Evolutionary conservation across 169 alveolate species (phyloP).

Genomic region (Cryptosporidium sp.): DNA sequence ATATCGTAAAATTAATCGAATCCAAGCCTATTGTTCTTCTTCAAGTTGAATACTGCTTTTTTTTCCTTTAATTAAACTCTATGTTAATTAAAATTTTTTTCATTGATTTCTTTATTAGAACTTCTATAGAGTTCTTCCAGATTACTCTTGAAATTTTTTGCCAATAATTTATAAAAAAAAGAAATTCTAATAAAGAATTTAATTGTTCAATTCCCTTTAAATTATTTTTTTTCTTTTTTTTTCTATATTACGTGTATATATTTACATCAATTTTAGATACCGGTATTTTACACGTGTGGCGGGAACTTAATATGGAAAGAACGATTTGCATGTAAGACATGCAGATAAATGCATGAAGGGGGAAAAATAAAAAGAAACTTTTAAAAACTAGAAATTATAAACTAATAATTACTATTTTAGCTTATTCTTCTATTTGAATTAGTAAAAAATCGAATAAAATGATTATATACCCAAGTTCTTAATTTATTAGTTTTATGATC

Average conservation of each 20-base stretch:
- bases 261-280: constrained; percentile 14
- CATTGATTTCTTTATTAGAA: not conserved
- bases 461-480: not conserved
- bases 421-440: constrained; percentile 2
- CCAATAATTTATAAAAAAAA: no score
- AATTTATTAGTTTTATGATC: not conserved
- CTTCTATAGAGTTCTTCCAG: no score
- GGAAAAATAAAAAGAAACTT: not conserved
- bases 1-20: not conserved
- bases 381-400: not conserved
- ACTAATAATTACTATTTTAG: not conserved
- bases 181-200: not conserved
- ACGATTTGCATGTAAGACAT: not conserved
- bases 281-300: constrained; percentile 41
- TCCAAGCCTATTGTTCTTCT: not conserved
- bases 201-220: not conserved
- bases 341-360: not conserved
- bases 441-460: not conserved
- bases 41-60: not conserved
- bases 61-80: not conserved
- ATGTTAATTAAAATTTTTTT: not conserved
- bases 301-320: constrained; percentile 8
- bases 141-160: not conserved
- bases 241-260: not conserved
- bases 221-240: not conserved